Percentiles rank a stretch among this genome's conserved stretches.
phyloP scores from a whole-genome alignment of 352 stramenopile genomes.

The Globisporangium ultimum region DNA sequence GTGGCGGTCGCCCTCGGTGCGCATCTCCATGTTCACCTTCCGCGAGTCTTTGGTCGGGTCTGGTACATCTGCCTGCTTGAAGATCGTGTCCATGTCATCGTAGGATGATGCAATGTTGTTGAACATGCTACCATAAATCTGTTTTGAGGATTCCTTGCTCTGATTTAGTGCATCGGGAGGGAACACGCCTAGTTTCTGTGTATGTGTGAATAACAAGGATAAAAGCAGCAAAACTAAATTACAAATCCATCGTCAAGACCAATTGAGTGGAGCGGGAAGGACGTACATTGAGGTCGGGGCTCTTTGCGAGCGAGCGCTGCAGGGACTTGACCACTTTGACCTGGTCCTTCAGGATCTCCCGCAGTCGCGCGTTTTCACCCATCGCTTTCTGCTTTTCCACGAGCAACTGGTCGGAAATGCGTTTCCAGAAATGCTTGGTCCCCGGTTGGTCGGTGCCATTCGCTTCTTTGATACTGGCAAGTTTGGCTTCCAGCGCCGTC shows the following conservation, averaged over 20 bases:
- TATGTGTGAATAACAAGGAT: no score
- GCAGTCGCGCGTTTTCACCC: conserved; percentile 44
- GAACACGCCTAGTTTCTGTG: conserved; percentile 24
- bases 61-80: conserved; percentile 25
- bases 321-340: conserved; percentile 33
- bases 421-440: conserved; percentile 36
- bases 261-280: no score
- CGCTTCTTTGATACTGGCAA: conserved; percentile 29
- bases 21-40: conserved; percentile 51
- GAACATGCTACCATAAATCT: conserved; percentile 40
- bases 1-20: conserved; percentile 23
- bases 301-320: conserved; percentile 29
- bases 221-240: no score
- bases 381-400: conserved; percentile 38
- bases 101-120: conserved; percentile 31
- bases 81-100: conserved; percentile 22
- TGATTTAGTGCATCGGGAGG: neutral
- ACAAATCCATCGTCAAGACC: no score
- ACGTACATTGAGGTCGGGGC: conserved; percentile 15
- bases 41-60: conserved; percentile 15
- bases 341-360: conserved; percentile 39
- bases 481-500: conserved; percentile 39
- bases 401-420: conserved; percentile 38
- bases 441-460: conserved; percentile 23
- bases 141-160: conserved; percentile 10